phyloP scores from a whole-genome alignment of 441 rosid species.

The Pelargonium myrrhifolium region DNA sequence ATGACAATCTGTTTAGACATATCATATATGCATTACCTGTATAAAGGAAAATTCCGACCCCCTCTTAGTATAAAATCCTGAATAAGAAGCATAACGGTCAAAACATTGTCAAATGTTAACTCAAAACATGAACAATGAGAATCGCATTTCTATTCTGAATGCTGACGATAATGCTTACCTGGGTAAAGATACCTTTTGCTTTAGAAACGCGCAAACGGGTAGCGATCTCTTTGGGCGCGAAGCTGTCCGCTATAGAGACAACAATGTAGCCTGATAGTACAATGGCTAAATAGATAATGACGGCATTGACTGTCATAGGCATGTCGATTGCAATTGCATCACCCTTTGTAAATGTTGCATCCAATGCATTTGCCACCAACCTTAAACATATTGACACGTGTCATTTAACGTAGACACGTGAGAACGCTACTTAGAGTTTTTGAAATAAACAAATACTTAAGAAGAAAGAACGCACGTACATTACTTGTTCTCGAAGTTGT shows the following conservation, averaged over 20 bases:
- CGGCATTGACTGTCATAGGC: constrained; percentile 82
- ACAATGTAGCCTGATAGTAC: constrained; percentile 64
- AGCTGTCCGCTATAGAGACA: constrained; percentile 91
- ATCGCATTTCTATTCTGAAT: no score
- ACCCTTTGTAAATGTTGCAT: constrained; percentile 53
- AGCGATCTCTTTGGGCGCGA: constrained; percentile 72
- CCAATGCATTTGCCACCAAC: constrained; percentile 71
- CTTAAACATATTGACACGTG: constrained; percentile 25
- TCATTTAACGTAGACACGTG: no score
- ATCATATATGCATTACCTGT: no score
- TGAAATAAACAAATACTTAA: no score
- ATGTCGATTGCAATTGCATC: constrained; percentile 81
- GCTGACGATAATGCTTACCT: constrained; percentile 41
- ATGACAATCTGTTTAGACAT: no score
- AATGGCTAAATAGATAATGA: constrained; percentile 69
- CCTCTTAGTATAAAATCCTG: constrained; percentile 80
- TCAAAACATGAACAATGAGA: no score
- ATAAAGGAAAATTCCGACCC: constrained; percentile 64
- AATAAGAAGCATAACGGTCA: no score
- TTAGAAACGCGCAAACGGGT: constrained; percentile 63
- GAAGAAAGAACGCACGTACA: constrained; percentile 32
- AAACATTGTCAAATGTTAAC: no score
- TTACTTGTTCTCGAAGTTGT: constrained; percentile 64
- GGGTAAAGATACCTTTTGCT: constrained; percentile 78
- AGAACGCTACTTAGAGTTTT: no score